Evolutionary conservation across 306 rosid genomes (phyloP).

Genomic region (Medicago arabica): DNA sequence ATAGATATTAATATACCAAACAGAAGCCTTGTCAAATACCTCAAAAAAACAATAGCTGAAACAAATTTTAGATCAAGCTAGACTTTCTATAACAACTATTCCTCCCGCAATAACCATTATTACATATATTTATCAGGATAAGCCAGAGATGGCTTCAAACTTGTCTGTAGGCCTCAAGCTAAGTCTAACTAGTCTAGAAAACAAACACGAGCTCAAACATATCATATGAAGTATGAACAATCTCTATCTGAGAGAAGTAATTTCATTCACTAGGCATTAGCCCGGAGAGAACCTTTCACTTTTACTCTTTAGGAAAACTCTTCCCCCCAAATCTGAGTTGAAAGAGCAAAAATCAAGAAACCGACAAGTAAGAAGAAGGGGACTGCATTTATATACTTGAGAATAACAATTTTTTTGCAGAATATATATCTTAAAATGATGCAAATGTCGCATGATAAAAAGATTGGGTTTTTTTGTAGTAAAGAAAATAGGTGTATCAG

Average conservation of each 20-base stretch:
- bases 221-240: neutral
- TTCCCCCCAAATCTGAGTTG: neutral
- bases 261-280: neutral
- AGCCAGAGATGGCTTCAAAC: slow-evolving; percentile 9
- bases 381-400: neutral
- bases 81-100: neutral
- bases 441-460: neutral
- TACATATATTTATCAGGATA: slow-evolving; percentile 8
- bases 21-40: slow-evolving; percentile 22
- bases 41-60: slow-evolving; percentile 24
- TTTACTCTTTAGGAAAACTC: neutral
- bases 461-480: neutral
- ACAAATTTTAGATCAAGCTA: neutral
- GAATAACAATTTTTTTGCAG: neutral
- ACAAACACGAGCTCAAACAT: slow-evolving; percentile 19
- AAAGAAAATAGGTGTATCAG: neutral
- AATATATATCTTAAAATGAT: neutral
- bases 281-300: neutral
- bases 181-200: neutral
- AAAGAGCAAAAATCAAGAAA: neutral
- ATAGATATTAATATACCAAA: neutral
- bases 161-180: slow-evolving; percentile 4
- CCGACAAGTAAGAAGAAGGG: neutral
- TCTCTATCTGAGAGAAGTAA: neutral
- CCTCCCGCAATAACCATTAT: slow-evolving; percentile 8